A percentile compares a stretch with the other conserved stretches of the same genome.
Conservation (phyloP, 352 stramenopile species). For the Globisporangium megalacanthum region DNA sequence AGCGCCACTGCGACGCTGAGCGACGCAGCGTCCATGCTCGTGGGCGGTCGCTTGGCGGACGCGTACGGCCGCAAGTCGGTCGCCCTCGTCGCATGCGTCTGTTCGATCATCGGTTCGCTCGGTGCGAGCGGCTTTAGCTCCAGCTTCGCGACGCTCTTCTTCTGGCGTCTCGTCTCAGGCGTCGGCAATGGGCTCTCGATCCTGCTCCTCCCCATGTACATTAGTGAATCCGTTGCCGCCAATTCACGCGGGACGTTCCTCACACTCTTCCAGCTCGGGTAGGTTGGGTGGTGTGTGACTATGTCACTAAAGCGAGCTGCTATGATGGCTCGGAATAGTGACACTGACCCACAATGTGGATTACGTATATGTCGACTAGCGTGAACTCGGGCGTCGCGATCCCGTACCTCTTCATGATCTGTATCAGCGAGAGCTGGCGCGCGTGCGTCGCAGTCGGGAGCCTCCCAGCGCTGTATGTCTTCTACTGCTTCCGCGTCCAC, state of each 20-base stretch:
- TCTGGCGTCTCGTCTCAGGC: slow-evolving; percentile 67
- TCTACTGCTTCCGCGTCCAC: slow-evolving; percentile 68
- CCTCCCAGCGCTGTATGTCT: slow-evolving; percentile 66
- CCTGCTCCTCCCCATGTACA: slow-evolving; percentile 86
- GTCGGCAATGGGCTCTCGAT: slow-evolving; percentile 83
- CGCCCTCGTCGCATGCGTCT: slow-evolving; percentile 65
- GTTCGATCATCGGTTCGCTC: slow-evolving; percentile 63
- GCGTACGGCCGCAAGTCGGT: slow-evolving; percentile 63
- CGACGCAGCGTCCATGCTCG: slow-evolving; percentile 74
- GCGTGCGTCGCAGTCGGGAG: slow-evolving; percentile 66
- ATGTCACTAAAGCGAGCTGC: no score
- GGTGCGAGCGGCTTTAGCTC: slow-evolving; percentile 44
- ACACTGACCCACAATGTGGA: neutral
- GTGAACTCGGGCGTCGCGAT: slow-evolving; percentile 73
- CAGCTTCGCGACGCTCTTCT: slow-evolving; percentile 54
- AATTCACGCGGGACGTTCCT: slow-evolving; percentile 59
- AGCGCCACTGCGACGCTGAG: slow-evolving; percentile 78
- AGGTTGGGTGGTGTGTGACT: slow-evolving; percentile 7
- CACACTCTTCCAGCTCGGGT: slow-evolving; percentile 80
- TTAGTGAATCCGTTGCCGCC: slow-evolving; percentile 74
- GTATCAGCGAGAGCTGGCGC: slow-evolving; percentile 71
- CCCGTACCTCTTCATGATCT: slow-evolving; percentile 79
- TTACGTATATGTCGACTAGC: slow-evolving; percentile 15
- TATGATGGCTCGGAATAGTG: no score
- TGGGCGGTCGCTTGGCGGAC: slow-evolving; percentile 67